Percentiles rank a stretch among this genome's conserved stretches.
Conservation (phyloP, 768 basidiomycete genomes). For the Termitomyces sp. region DNA sequence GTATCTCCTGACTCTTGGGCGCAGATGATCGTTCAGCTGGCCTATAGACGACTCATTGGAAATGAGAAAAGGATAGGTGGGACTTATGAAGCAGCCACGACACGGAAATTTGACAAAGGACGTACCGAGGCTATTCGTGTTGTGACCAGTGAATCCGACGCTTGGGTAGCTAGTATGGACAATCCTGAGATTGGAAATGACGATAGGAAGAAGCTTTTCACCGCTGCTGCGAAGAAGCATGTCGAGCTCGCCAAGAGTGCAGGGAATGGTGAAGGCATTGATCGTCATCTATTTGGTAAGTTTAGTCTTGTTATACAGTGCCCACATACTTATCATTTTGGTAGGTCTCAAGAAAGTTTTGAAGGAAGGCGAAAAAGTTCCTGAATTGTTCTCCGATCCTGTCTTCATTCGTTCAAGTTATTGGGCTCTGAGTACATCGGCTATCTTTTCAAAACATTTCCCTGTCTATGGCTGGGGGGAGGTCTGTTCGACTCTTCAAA, state of each 20-base stretch:
- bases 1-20: conserved; percentile 96
- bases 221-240: conserved; percentile 63
- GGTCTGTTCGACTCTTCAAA: conserved; percentile 32
- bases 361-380: conserved; percentile 58
- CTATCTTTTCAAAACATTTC: conserved; percentile 84
- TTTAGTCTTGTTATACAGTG: background rate
- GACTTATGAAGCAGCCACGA: conserved; percentile 94
- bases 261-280: conserved; percentile 72
- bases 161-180: conserved; percentile 77
- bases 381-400: conserved; percentile 74
- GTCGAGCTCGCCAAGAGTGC: conserved; percentile 62
- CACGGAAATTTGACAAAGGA: conserved; percentile 85
- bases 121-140: conserved; percentile 93
- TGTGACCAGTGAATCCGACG: conserved; percentile 72
- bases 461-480: conserved; percentile 92
- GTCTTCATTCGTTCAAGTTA: conserved; percentile 68
- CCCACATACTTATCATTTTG: background rate
- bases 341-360: conserved; percentile 72
- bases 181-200: conserved; percentile 38
- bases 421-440: conserved; percentile 91
- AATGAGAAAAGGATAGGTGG: conserved; percentile 59
- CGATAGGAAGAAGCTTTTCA: conserved; percentile 53
- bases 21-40: conserved; percentile 89
- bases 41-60: conserved; percentile 71
- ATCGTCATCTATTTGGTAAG: conserved; percentile 84